Evolutionary conservation across 1,139 yeast species (phyloP), one percentile per base, ranked within the genome.

Genomic region (Pneumocystis carinii): DNA sequence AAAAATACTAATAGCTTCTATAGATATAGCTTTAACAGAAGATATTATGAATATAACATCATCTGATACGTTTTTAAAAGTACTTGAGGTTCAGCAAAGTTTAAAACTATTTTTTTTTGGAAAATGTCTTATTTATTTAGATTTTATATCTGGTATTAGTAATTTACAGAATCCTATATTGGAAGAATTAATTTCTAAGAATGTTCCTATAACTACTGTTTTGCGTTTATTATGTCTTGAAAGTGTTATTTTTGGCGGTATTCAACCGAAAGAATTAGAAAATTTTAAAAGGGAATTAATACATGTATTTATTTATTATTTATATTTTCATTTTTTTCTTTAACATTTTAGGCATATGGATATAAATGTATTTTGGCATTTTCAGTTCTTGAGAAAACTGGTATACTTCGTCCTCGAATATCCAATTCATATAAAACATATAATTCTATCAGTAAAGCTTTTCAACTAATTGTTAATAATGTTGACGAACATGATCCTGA

Each of bases 81-180:
- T 81, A 65, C 74, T 90, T 27, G 85, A 83, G 65, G 77, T 89
- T 61, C 94, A 90, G 71, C 95, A 90, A 73, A 86, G 85, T 48
- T 48, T 24, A 29, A 24, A 12, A 48, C 27, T 6, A 8, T 10
- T 48, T 12, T 48, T 24, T 19, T 24, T 6, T 17, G 4, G 5
- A 48, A 48, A 48, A 24, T 48, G 3, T 8, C 32, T 48, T 24
- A 48, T 48, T 48, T 48, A 8, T 19, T 12, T 48, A 48, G 55
- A 48, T 62, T 75, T 88, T 1, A 76, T 87, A 63, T 83, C 79
- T 66, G 75, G 82, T 14, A 71, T 81, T 66, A 86, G 84, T 67
- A 81, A 83, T 65, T 77, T 81, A 7, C 81, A 83, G 48, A 75
- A 83, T n/a, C 70, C 74, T 1, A 75, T 76, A 65, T 71, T 87